phyloP scores from a whole-genome alignment of 176 grass and related monocot species.

The Rhynchospora tenuis region DNA sequence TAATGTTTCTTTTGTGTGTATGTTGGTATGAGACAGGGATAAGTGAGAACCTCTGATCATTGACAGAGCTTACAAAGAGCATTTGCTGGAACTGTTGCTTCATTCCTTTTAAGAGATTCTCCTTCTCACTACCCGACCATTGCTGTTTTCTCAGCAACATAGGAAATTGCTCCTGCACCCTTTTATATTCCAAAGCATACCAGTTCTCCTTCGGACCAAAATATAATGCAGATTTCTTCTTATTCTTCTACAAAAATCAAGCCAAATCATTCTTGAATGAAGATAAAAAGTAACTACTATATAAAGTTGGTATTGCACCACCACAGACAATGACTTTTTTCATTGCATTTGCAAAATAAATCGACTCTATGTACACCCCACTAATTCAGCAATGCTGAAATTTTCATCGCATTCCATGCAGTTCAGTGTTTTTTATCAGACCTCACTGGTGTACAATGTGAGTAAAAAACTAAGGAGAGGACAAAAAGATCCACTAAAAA shows the following conservation, averaged over 20 bases:
- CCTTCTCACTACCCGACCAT: conserved; percentile 72
- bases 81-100: conserved; percentile 93
- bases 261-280: conserved; percentile 2
- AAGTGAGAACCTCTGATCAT: conserved; percentile 51
- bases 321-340: not conserved
- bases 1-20: conserved; percentile 1
- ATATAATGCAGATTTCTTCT: conserved; percentile 50
- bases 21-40: not conserved
- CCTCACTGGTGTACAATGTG: not conserved
- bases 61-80: conserved; percentile 63
- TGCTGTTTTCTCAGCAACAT: conserved; percentile 49
- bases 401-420: not conserved
- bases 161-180: conserved; percentile 61
- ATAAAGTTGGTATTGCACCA: not conserved
- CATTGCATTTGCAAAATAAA: not conserved
- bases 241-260: conserved; percentile 39
- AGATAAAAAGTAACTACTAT: not conserved
- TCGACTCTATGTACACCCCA: not conserved
- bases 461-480: not conserved
- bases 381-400: not conserved
- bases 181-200: conserved; percentile 58
- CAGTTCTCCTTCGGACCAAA: conserved; percentile 63
- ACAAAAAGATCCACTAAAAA: not conserved
- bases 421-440: not conserved
- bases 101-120: conserved; percentile 81